Percentiles rank a stretch among this genome's conserved stretches.
Evolutionary conservation across 441 rosid species (phyloP).

Genomic region (Corymbia citriodora): DNA sequence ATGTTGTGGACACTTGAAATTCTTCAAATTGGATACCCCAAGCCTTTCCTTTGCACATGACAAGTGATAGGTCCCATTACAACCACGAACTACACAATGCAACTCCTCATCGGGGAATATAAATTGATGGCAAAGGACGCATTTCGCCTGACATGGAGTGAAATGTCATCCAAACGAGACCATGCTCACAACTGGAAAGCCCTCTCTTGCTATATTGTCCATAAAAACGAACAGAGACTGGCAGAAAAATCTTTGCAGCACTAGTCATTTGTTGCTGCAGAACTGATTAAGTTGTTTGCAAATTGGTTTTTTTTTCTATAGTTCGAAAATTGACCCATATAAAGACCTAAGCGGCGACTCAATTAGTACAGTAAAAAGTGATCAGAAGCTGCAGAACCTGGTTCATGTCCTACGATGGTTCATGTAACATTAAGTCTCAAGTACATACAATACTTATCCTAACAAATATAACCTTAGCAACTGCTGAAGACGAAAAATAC

Average conservation of each 20-base stretch:
- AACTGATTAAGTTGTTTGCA: neutral
- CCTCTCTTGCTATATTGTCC: neutral
- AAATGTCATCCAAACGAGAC: neutral
- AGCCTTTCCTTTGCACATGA: conserved; percentile 42
- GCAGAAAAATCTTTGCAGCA: neutral
- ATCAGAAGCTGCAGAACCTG: neutral
- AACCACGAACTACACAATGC: conserved; percentile 55
- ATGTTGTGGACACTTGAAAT: conserved; percentile 90
- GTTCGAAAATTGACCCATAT: neutral
- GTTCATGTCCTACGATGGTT: neutral
- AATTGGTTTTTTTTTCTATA: neutral
- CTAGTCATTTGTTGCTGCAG: neutral
- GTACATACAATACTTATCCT: neutral
- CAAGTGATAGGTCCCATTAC: conserved; percentile 59
- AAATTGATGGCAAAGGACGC: conserved; percentile 49
- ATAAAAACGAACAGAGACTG: neutral
- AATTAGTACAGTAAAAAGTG: neutral
- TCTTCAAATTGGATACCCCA: conserved; percentile 28
- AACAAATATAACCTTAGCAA: neutral
- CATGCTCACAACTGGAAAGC: neutral
- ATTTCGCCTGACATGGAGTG: conserved; percentile 48
- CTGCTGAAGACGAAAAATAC: neutral
- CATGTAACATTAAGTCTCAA: neutral
- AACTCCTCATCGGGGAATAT: conserved; percentile 63
- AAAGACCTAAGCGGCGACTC: neutral